These are phyloP conservation scores for Petunia hybrid DNA, from an alignment of 305 asterid species.

Conservation along the genomic window DNA sequence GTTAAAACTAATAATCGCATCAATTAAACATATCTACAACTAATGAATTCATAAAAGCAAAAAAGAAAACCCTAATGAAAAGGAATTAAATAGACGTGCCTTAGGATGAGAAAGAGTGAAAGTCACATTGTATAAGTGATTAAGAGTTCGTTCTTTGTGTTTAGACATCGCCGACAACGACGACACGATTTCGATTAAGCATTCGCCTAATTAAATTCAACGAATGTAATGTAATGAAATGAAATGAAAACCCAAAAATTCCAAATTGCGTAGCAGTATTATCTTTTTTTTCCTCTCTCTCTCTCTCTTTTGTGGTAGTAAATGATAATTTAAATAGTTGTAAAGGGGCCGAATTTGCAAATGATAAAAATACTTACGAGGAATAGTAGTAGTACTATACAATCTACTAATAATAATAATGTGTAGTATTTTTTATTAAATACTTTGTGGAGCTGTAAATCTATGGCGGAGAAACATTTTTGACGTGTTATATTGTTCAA, in stretches of 20 bases:
- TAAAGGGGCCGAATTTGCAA: constrained; percentile 22
- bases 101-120: constrained; percentile 55
- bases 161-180: constrained; percentile 58
- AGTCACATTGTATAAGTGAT: constrained; percentile 64
- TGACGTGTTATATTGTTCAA: not conserved
- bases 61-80: constrained; percentile 28
- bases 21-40: not conserved
- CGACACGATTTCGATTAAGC: constrained; percentile 51
- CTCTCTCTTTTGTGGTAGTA: constrained; percentile 17
- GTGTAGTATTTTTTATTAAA: too few species aligned
- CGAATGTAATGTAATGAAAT: constrained; percentile 27
- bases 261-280: not conserved
- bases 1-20: not conserved
- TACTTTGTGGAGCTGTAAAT: not conserved
- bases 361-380: not conserved
- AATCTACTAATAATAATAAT: too few species aligned
- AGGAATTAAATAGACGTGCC: constrained; percentile 49
- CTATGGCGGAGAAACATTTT: constrained; percentile 25
- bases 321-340: constrained; percentile 30
- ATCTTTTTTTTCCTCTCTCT: not conserved
- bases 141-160: constrained; percentile 59
- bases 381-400: too few species aligned
- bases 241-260: not conserved
- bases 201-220: constrained; percentile 38
- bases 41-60: not conserved